Percentiles rank a stretch among this genome's conserved stretches.
Evolutionary conservation across 495 filamentous ascomycete species (phyloP).

Genomic region (Penicillium subrubescens): DNA sequence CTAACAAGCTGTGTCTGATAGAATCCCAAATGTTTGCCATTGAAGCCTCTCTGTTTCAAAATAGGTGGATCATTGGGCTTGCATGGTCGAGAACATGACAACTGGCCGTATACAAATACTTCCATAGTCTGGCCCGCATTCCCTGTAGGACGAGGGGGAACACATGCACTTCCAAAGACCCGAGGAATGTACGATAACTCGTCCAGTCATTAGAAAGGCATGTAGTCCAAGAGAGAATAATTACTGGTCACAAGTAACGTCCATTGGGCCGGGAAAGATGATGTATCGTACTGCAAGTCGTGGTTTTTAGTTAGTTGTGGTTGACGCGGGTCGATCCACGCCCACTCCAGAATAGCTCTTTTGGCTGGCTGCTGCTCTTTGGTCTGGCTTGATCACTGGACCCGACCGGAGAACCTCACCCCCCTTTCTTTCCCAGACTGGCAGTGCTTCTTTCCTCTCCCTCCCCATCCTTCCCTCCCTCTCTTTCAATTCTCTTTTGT

Average conservation of each 20-base stretch:
- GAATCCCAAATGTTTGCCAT: background rate
- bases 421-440: conserved; percentile 40
- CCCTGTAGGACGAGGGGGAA: background rate
- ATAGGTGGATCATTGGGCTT: background rate
- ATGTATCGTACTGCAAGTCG: conserved; percentile 4
- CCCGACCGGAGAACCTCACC: conserved; percentile 22
- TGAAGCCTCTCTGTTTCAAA: background rate
- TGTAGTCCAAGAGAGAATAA: background rate
- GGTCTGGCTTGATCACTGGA: conserved; percentile 23
- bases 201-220: background rate
- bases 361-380: conserved; percentile 3
- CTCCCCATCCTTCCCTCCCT: conserved; percentile 10
- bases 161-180: conserved; percentile 13
- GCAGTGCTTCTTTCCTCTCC: conserved; percentile 20
- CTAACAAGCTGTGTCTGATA: too few relatives aligned
- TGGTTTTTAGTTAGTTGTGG: background rate
- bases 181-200: conserved; percentile 9
- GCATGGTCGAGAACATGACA: background rate
- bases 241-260: background rate
- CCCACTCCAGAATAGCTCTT: conserved; percentile 23
- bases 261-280: background rate
- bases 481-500: conserved; percentile 27
- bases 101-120: conserved; percentile 7
- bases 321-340: conserved; percentile 25
- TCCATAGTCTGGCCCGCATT: conserved; percentile 1